Evolutionary conservation across 2,329 filamentous ascomycete genomes (phyloP), one percentile per base, ranked within the genome.

Genomic region (Calonectria crousiana): DNA sequence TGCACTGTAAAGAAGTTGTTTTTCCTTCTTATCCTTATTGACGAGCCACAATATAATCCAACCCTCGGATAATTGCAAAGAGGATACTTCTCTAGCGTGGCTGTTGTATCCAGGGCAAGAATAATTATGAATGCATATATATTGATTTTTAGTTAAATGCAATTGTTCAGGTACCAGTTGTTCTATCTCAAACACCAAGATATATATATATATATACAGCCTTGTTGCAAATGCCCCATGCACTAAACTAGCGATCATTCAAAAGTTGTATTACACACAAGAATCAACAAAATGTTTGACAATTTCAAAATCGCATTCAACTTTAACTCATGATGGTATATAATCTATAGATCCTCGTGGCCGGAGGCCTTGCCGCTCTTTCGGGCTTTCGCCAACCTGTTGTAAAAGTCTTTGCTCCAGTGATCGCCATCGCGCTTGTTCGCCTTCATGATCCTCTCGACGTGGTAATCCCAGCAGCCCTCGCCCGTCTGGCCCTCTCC

Each of bases 381-480:
- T 36, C 84, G 78, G 73, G 80, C 79, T 20, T 74, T 81, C 53
- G 78, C 81, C 70, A 89, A 77, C 68, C 83, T 83, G 53, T 83
- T 77, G 72, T 82, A 77, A 74, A 89, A 74, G 71, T 87, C 86
- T 68, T 80, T 79, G 69, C 88, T 89, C 89, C 89, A 91, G 67
- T 88, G 84, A 2, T 77, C 81, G 58, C 81, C 81, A 9, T 86
- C 82, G 41, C 75, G 74, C 78, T 81, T 84, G 69, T 86, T 84
- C 65, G 80, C 78, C 80, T 83, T 83, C 75, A 82, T 82, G 58
- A 89, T 83, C 66, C 79, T 78, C 58, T 82, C 84, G 6, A 91
- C 84, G 71, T 90, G 87, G 80, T 89, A 89, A 77, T 91, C 90
- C 91, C 90, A 92, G 81, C 91, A 92, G 51, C 89, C 90, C 73